Base-by-base conservation (phyloP, 768 basidiomycete species). In the Tricholoma matsutake region DNA sequence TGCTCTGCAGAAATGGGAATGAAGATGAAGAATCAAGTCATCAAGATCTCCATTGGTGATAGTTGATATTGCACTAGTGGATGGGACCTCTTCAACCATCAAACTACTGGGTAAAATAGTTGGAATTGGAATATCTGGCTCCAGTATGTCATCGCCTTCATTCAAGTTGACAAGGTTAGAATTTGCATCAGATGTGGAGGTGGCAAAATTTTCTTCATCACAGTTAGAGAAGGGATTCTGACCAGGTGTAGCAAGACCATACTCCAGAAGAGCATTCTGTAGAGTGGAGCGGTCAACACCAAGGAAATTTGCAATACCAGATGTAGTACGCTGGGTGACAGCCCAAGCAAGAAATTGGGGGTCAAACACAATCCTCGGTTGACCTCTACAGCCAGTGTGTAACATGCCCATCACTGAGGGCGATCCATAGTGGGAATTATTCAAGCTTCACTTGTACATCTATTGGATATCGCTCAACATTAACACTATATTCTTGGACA, bases 271-370 rank as follows among this genome's bases (percentile, higher is more conserved):
- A n/a, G 65, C 54, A 39, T 41, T 62, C 28, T 57, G 58, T 11
- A 67, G 61, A 54, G 59, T 60, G 22, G 49, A 18, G 16, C 64
- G 43, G 41, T 62, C 35, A 39, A 66, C 61, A 43, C 59, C 56
- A 34, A 67, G 62, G 59, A 65, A 66, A 28, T 55, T 51, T 10
- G 35, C 37, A 35, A 68, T 62, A 11, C 52, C 57, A 22, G 67
- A 37, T 56, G 63, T 68, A 32, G 56, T 54, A 28, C 63, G 41
- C n/a, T 57, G 51, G n/a, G 29, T 34, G 53, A 61, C 61, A 43
- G 67, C 67, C 65, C 64, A 66, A 31, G 35, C 18, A n/a, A 68
- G 63, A 53, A 68, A 68, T 32, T 54, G 51, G 34, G 59, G 61
- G 57, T 68, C 58, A 58, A 67, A 61, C 14, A 55, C 32, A 35